Evolutionary conservation across 2,329 filamentous ascomycete species (phyloP), one percentile per base, ranked within the genome.

Genomic region (Aspergillus melleus): DNA sequence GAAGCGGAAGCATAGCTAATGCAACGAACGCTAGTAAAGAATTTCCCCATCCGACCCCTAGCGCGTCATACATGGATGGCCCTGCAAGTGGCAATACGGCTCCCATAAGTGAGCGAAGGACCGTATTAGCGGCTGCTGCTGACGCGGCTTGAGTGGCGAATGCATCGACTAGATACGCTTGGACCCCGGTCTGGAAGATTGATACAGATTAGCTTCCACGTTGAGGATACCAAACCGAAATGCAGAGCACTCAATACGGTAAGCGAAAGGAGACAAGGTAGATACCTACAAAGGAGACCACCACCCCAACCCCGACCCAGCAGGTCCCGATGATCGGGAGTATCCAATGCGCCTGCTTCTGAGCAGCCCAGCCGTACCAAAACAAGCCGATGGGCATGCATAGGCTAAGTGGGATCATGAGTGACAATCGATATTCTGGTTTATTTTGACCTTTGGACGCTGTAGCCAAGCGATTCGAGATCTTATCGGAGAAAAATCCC

Each of bases 31-130:
- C 82, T 70, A 89, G 64, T 72, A 87, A 69, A 71, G 77, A 78
- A 57, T 81, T 83, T 0, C 81, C 81, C 81, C 81, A 83, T 3
- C 80, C 81, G 29, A 81, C 74, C 0, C 80, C 80, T 1, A 84
- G 70, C 0, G 70, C 66, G 0, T 68, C 58, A 60, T 82, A 83
- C 80, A 85, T 69, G 68, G 79, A 76, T 0, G 81, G 74, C 0
- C 86, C 87, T 11, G 86, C 86, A 1, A 90, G 75, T 0, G 88
- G 87, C 1, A 89, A 81, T 0, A 86, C 75, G 6, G 86, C 86
- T 0, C 84, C 86, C 0, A 81, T 79, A 55, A 88, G 73, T 1
- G 80, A 84, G 29, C 84, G 76, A 30, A 86, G 75, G 2, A 87
- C 80, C 0, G 83, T 83, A 12, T 82, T 82, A 0, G 83, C 84